Conservation (phyloP, 78 protist genomes). For the Polysphondylium violaceum region DNA sequence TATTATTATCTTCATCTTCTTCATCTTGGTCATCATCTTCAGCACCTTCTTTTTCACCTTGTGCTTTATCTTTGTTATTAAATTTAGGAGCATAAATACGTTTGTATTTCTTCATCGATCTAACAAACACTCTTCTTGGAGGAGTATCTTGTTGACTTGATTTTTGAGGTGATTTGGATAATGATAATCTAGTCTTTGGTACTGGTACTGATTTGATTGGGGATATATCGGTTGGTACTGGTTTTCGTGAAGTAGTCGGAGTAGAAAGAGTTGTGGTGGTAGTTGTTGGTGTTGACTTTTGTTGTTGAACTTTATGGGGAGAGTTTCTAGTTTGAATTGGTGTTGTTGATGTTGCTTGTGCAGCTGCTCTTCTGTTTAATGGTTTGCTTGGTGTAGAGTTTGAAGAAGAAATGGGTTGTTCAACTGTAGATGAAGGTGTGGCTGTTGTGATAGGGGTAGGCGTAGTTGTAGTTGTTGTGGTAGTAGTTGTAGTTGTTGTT, state of each 20-base stretch:
- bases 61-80: background rate
- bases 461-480: slow-evolving; percentile 8
- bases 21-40: background rate
- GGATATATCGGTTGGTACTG: background rate
- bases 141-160: background rate
- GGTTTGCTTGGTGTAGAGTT: background rate
- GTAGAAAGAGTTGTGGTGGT: background rate
- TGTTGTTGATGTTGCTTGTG: background rate
- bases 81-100: too few species aligned
- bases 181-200: background rate
- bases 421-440: background rate
- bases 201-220: background rate
- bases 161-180: background rate
- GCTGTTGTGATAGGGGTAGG: background rate
- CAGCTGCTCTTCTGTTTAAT: background rate
- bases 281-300: background rate
- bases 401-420: background rate
- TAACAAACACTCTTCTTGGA: too few species aligned
- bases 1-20: background rate
- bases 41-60: background rate
- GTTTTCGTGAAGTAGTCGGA: background rate
- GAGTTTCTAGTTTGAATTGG: background rate
- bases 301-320: background rate
- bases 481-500: background rate
- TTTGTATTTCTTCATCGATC: too few species aligned